A percentile compares a stretch with the other conserved stretches of the same genome.
Conservation (phyloP, 2,329 filamentous ascomycete species). For the Colletotrichum tropicale region DNA sequence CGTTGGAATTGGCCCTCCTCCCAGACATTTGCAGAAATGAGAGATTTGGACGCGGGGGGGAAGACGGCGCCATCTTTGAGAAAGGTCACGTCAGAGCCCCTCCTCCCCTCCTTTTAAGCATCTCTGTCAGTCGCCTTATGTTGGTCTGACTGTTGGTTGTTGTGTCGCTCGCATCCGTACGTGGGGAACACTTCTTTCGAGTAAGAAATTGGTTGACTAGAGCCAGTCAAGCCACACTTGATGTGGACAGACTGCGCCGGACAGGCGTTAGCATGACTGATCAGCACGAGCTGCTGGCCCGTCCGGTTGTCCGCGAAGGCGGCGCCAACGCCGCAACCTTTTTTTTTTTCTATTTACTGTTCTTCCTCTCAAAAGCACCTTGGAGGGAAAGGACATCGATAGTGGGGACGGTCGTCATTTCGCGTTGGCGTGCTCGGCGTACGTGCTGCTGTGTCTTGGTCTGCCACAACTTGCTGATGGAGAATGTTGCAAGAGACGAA, state of each 20-base stretch:
- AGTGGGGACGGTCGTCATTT: neutral
- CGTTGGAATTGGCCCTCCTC: neutral
- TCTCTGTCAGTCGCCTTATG: neutral
- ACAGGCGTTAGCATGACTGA: neutral
- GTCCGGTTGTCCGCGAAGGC: neutral
- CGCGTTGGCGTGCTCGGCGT: neutral
- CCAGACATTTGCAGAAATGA: neutral
- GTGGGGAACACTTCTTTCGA: neutral
- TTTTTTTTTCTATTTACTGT: neutral
- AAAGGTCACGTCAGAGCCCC: neutral
- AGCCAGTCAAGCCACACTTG: conserved; percentile 1
- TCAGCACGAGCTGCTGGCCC: neutral
- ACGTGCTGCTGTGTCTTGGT: neutral
- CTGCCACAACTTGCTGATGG: neutral
- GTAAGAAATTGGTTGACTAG: neutral
- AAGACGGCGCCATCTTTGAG: neutral
- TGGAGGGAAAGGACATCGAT: neutral
- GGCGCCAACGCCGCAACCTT: neutral
- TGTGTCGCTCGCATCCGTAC: neutral
- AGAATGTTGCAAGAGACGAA: neutral
- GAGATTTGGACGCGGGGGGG: neutral
- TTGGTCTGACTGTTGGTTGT: neutral
- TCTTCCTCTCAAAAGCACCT: neutral
- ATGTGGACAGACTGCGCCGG: neutral
- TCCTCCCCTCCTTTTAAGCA: neutral